phyloP scores from a whole-genome alignment of 2,329 filamentous ascomycete genomes.

The Septoria petroselini region DNA sequence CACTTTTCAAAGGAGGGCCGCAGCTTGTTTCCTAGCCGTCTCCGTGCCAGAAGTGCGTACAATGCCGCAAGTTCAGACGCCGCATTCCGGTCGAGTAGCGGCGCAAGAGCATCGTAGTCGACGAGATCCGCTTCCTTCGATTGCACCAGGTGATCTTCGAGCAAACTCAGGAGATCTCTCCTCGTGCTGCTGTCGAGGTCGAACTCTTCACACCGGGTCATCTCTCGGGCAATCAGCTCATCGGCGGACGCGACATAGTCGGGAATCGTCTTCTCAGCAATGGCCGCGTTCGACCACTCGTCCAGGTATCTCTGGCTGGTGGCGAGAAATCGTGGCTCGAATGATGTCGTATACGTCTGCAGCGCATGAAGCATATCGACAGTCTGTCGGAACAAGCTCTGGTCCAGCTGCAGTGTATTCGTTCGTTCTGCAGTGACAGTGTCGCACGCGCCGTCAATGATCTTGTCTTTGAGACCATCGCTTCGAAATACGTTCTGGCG shows the following conservation, averaged over 20 bases:
- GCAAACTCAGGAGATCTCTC: slow-evolving; percentile 66
- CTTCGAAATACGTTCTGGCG: slow-evolving; percentile 59
- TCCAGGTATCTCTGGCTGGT: slow-evolving; percentile 66
- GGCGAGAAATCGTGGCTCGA: slow-evolving; percentile 72
- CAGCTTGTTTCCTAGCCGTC: slow-evolving; percentile 66
- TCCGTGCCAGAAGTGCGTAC: slow-evolving; percentile 72
- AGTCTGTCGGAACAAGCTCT: slow-evolving; percentile 65
- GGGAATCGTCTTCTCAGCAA: slow-evolving; percentile 60
- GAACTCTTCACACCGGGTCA: slow-evolving; percentile 72
- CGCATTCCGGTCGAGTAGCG: slow-evolving; percentile 69
- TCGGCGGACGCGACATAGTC: slow-evolving; percentile 72
- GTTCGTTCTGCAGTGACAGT: slow-evolving; percentile 71
- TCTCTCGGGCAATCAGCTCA: slow-evolving; percentile 67
- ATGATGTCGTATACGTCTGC: slow-evolving; percentile 71
- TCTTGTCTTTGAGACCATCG: slow-evolving; percentile 50
- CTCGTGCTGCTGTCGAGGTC: slow-evolving; percentile 81
- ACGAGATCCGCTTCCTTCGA: slow-evolving; percentile 56
- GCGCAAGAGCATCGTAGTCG: slow-evolving; percentile 58
- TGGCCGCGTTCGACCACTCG: slow-evolving; percentile 66
- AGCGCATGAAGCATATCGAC: slow-evolving; percentile 84
- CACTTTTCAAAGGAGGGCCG: slow-evolving; percentile 73
- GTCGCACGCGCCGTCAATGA: slow-evolving; percentile 70
- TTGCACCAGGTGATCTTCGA: slow-evolving; percentile 70
- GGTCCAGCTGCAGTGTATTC: slow-evolving; percentile 53
- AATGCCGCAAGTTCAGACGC: slow-evolving; percentile 69